Percentiles rank a stretch among this genome's conserved stretches.
Evolutionary conservation across 805 yeast species (phyloP).

Genomic region (Metschnikowia cubensis): DNA sequence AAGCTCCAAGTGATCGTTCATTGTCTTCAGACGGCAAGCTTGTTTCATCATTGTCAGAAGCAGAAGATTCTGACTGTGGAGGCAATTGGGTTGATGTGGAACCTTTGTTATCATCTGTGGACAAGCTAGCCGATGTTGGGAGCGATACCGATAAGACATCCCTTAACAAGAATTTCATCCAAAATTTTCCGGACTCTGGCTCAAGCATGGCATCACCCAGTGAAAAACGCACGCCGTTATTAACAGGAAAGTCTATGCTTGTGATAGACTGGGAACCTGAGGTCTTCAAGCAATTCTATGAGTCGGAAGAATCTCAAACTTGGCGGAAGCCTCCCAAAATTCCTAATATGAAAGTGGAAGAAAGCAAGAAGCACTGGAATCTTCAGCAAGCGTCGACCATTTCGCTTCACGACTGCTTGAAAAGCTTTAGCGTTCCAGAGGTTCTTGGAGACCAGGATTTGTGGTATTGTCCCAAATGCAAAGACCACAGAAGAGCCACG

Average conservation of each 20-base stretch:
- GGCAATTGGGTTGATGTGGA: constrained; percentile 16
- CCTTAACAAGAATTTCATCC: neutral
- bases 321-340: constrained; percentile 47
- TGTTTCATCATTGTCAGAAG: constrained; percentile 9
- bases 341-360: constrained; percentile 53
- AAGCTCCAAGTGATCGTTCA: neutral
- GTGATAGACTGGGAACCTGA: constrained; percentile 67
- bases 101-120: constrained; percentile 14
- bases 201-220: neutral
- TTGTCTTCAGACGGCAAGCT: neutral
- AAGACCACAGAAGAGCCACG: constrained; percentile 85
- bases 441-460: constrained; percentile 82
- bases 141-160: neutral
- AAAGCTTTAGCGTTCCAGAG: constrained; percentile 74
- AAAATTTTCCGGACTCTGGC: too few relatives aligned
- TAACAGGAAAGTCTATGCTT: constrained; percentile 24
- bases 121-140: neutral
- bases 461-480: constrained; percentile 91
- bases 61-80: constrained; percentile 30
- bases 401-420: constrained; percentile 66
- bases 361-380: constrained; percentile 33
- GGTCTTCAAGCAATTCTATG: constrained; percentile 48
- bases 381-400: constrained; percentile 45
- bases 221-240: constrained; percentile 11
- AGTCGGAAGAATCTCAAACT: constrained; percentile 43